These are phyloP conservation scores for Combretum micranthum DNA, from an alignment of 345 rosid species.

Conservation along the genomic window DNA sequence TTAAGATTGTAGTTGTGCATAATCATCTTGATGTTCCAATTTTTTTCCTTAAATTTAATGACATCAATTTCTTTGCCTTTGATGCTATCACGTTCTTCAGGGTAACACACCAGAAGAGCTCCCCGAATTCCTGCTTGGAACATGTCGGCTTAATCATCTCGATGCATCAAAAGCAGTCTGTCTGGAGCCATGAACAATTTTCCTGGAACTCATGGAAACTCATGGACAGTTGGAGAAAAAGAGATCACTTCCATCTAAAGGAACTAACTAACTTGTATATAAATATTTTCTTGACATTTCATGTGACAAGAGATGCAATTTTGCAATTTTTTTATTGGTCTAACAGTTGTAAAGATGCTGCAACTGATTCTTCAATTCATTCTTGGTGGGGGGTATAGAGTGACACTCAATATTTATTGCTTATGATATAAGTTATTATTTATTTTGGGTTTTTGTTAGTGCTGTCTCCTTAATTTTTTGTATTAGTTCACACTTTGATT, in stretches of 20 bases:
- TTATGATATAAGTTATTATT: no score
- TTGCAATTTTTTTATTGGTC: background rate
- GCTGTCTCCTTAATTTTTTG: no score
- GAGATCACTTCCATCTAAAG: background rate
- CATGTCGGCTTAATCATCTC: conserved; percentile 66
- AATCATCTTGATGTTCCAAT: no score
- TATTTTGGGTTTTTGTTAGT: no score
- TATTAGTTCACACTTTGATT: no score
- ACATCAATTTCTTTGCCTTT: background rate
- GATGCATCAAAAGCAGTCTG: conserved; percentile 53
- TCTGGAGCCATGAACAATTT: conserved; percentile 21
- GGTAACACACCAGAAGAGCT: conserved; percentile 83
- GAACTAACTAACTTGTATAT: no score
- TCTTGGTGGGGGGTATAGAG: no score
- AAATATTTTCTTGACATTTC: no score
- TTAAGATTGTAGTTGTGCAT: no score
- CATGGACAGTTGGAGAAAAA: background rate
- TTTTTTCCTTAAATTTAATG: background rate
- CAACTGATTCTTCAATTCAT: no score
- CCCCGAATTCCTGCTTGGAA: conserved; percentile 78
- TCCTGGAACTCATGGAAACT: background rate
- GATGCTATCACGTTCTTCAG: conserved; percentile 25
- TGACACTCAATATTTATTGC: no score
- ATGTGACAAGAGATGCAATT: background rate
- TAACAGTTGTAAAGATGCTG: no score